Base-by-base conservation (phyloP, 306 rosid genomes). In the Gillenia trifoliata region DNA sequence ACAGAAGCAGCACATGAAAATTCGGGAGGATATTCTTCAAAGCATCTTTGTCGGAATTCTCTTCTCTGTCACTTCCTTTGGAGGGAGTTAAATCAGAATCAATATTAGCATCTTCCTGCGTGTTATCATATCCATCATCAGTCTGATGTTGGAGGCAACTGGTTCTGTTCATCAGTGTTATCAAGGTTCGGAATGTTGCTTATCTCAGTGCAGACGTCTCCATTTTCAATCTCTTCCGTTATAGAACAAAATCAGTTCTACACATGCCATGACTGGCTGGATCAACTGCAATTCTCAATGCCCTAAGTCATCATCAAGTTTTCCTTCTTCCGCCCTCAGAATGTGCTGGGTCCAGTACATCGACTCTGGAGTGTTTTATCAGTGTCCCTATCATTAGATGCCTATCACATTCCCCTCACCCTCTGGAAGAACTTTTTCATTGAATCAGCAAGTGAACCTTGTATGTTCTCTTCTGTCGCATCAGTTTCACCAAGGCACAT, bases 11-110 rank as follows among this genome's bases (percentile, higher is more conserved):
- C 61, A n/a, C 68, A 71, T 47, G 90, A 76, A 86, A 85, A 77
- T 73, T 85, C 93, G 69, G n/a, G n/a, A 90, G 89, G 75, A 87
- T 84, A 63, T 86, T 87, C 81, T 67, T 82, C 75, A 94, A 77
- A 45, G 83, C 77, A 78, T 88, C 88, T 74, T 72, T 78, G 66
- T 70, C 77, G 66, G 70, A 64, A 9, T 73, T 41, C 43, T 73
- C 85, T 52, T 70, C n/a, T n/a, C 63, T 8, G 72, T 69, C 49
- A 40, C 79, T 75, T 81, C 82, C 3, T 67, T 34, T 28, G 67
- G 75, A 73, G 79, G n/a, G 23, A 10, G 71, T 50, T 22, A 17
- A 15, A 28, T 85, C 83, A 15, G 77, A 28, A 41, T 64, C 38
- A 26, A 73, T 70, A 60, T 29, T 22, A 38, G 36, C 49, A 71